Percentiles rank a stretch among this genome's conserved stretches.
phyloP scores from a whole-genome alignment of 108 stramenopile genomes.

The Cyclotella atomus region DNA sequence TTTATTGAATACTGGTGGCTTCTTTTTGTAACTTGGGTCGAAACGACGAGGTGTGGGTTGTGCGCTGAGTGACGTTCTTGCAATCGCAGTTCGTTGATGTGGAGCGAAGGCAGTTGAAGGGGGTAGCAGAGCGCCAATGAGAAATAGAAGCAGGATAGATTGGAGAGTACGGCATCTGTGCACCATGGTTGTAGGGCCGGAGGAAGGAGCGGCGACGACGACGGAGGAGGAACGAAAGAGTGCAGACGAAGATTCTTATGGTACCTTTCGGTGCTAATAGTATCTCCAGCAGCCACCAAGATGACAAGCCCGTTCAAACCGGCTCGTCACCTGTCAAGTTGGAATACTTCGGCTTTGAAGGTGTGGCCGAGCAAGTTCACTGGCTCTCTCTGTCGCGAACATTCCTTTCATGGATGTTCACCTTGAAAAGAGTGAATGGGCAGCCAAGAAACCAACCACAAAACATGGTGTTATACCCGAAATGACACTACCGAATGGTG shows the following conservation, averaged over 20 bases:
- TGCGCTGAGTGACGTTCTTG: not conserved
- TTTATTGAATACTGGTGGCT: conserved; percentile 9
- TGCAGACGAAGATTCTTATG: too few relatives aligned
- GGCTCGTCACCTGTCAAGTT: conserved; percentile 47
- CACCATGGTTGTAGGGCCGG: too few relatives aligned
- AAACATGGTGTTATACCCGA: conserved; percentile 69
- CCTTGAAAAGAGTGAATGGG: conserved; percentile 59
- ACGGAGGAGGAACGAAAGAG: too few relatives aligned
- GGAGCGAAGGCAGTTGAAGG: not conserved
- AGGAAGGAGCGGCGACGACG: too few relatives aligned
- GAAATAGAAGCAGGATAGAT: not conserved
- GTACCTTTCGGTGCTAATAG: too few relatives aligned
- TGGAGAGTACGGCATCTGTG: not conserved
- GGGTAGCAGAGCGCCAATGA: not conserved
- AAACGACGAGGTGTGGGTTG: conserved; percentile 7
- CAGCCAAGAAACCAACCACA: conserved; percentile 61
- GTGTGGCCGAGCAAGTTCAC: conserved; percentile 66
- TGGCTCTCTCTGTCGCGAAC: conserved; percentile 52
- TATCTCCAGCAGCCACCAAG: too few relatives aligned
- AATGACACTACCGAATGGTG: conserved; percentile 61
- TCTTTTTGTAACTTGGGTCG: conserved; percentile 9
- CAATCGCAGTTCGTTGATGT: not conserved
- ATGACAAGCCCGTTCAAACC: too few relatives aligned
- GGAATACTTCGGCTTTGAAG: conserved; percentile 79
- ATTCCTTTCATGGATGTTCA: conserved; percentile 60